These are phyloP conservation scores for Cordyceps javanica DNA, from an alignment of 2,329 filamentous ascomycete genomes.

Conservation along the genomic window DNA sequence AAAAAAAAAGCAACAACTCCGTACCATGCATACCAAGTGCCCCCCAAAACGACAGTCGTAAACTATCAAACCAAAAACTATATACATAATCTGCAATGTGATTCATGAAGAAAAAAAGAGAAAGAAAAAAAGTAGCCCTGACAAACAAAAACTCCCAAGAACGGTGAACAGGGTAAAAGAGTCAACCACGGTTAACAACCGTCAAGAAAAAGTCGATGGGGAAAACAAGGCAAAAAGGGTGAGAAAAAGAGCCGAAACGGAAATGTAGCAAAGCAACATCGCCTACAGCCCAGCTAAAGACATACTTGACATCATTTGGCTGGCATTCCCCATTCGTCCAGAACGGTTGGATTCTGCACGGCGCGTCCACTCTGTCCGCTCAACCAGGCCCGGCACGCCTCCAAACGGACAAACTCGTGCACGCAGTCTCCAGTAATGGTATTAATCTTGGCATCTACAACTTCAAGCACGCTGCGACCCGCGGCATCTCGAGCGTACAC, in stretches of 20 bases:
- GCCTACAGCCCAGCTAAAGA: neutral
- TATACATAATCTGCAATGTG: neutral
- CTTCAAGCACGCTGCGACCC: slow-evolving; percentile 39
- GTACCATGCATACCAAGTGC: neutral
- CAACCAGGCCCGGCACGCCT: slow-evolving; percentile 41
- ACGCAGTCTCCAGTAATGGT: neutral
- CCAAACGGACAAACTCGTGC: slow-evolving; percentile 34
- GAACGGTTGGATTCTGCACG: slow-evolving; percentile 32
- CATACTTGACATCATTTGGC: neutral
- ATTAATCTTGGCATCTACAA: slow-evolving; percentile 36
- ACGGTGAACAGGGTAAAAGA: neutral
- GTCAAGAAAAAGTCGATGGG: neutral
- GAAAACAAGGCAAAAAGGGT: neutral
- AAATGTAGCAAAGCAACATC: neutral
- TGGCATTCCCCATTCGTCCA: slow-evolving; percentile 34
- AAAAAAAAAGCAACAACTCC: neutral
- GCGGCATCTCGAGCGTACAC: slow-evolving; percentile 40
- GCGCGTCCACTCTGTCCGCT: slow-evolving; percentile 31
- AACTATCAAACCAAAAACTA: neutral
- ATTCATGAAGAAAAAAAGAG: neutral
- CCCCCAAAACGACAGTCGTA: neutral
- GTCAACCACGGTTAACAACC: neutral
- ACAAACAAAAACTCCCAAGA: neutral
- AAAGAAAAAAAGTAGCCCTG: neutral
- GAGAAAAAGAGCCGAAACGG: neutral